Evolutionary conservation across 2,329 filamentous ascomycete species (phyloP).

Genomic region (Alternaria sp.): DNA sequence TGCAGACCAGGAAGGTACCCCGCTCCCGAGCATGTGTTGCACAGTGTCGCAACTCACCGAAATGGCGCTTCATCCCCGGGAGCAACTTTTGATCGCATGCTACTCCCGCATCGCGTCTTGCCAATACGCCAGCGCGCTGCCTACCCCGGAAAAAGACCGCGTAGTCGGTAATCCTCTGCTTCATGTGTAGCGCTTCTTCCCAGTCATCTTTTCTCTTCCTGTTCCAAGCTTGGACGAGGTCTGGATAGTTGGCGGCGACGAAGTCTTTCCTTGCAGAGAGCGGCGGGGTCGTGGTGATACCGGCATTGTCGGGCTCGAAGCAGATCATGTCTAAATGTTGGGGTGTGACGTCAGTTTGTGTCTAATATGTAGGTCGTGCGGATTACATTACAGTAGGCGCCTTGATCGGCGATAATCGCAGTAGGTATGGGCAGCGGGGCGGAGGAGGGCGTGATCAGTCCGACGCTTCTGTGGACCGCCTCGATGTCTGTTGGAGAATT

Average conservation of each 20-base stretch:
- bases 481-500: not conserved
- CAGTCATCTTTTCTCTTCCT: not conserved
- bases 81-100: slow-evolving; percentile 8
- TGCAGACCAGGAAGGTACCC: not conserved
- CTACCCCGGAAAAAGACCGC: not conserved
- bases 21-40: not conserved
- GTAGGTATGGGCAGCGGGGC: not conserved
- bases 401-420: slow-evolving; percentile 1
- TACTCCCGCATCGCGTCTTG: not conserved
- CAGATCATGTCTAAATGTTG: not conserved
- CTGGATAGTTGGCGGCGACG: not conserved
- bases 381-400: not conserved
- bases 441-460: not conserved
- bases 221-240: slow-evolving; percentile 1
- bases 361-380: not conserved
- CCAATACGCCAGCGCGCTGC: not conserved
- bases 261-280: not conserved
- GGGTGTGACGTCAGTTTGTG: not conserved
- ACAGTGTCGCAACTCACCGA: slow-evolving; percentile 7
- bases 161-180: not conserved
- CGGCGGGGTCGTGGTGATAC: not conserved
- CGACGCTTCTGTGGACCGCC: not conserved
- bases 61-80: slow-evolving; percentile 8
- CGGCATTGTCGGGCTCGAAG: not conserved
- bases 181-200: not conserved